Evolutionary conservation across 192 early-diverging fungal genomes (phyloP).

Genomic region (Coemansia sp.): DNA sequence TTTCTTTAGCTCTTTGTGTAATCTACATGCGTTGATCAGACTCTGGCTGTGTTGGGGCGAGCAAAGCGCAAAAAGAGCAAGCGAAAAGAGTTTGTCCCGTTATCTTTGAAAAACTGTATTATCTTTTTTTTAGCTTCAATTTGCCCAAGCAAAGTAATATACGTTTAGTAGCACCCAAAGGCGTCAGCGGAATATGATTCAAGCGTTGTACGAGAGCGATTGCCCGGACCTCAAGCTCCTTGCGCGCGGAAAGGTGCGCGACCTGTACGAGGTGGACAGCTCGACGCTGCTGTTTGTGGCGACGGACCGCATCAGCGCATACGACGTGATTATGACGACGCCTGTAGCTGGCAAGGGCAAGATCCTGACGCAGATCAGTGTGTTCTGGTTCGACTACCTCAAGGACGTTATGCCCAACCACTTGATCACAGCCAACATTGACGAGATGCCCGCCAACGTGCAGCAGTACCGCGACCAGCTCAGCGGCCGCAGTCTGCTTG

Average conservation of each 20-base stretch:
- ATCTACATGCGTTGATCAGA: background rate
- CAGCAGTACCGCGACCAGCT: constrained; percentile 89
- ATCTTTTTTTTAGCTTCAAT: no score
- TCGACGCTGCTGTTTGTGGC: constrained; percentile 91
- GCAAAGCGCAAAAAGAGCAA: background rate
- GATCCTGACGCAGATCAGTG: constrained; percentile 90
- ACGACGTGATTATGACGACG: constrained; percentile 98
- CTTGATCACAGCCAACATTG: constrained; percentile 89
- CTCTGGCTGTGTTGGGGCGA: no score
- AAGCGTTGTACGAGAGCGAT: constrained; percentile 63
- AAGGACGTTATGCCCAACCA: constrained; percentile 93
- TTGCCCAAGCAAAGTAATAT: no score
- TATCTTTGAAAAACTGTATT: no score
- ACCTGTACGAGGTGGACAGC: constrained; percentile 92
- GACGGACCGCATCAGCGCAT: constrained; percentile 96
- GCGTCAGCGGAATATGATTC: constrained; percentile 29
- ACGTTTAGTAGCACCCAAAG: no score
- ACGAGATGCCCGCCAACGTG: constrained; percentile 84
- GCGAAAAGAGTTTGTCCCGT: background rate
- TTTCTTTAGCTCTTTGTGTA: background rate
- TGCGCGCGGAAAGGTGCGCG: constrained; percentile 93
- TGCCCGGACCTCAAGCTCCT: constrained; percentile 94
- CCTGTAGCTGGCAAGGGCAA: constrained; percentile 93
- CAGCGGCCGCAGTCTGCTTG: constrained; percentile 86
- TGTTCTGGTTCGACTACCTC: constrained; percentile 94